Evolutionary conservation across 495 filamentous ascomycete genomes (phyloP).

Genomic region (Saxophila tyrrhenica): DNA sequence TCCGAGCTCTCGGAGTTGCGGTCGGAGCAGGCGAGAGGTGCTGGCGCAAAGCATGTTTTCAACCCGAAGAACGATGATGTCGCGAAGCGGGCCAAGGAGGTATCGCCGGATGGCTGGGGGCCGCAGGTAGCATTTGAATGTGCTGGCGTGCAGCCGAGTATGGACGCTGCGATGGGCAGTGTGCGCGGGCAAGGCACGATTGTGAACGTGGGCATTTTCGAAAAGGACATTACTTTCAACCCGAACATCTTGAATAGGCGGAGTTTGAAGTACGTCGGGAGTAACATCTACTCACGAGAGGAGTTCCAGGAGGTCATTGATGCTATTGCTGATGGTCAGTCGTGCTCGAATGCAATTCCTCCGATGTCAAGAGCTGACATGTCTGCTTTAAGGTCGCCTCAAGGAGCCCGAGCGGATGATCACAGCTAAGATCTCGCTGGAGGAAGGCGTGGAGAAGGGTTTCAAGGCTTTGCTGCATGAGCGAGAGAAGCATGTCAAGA

Average conservation of each 20-base stretch:
- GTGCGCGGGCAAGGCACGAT: slow-evolving; percentile 1
- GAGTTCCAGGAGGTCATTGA: slow-evolving; percentile 9
- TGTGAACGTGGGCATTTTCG: slow-evolving; percentile 5
- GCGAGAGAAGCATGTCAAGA: slow-evolving; percentile 8
- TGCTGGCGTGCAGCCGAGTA: not conserved
- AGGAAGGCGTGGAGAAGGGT: slow-evolving; percentile 1
- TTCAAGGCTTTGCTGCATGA: slow-evolving; percentile 1
- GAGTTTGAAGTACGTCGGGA: slow-evolving; percentile 1
- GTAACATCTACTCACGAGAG: slow-evolving; percentile 3
- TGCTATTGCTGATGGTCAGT: slow-evolving; percentile 3
- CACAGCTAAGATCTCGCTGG: not conserved
- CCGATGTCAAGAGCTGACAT: not conserved
- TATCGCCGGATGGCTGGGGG: slow-evolving; percentile 5
- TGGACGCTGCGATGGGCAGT: slow-evolving; percentile 2
- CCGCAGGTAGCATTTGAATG: not conserved
- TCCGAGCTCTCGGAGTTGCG: slow-evolving; percentile 2
- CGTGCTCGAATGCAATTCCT: too few relatives aligned
- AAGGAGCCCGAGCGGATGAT: slow-evolving; percentile 4
- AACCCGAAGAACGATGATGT: slow-evolving; percentile 3
- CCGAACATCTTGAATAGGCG: not conserved
- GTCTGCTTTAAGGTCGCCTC: not conserved
- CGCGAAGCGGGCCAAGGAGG: not conserved
- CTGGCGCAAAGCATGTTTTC: not conserved
- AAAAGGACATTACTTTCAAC: slow-evolving; percentile 4
- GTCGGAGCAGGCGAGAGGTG: not conserved